A percentile compares a stretch with the other conserved stretches of the same genome.
Evolutionary conservation across 2,329 filamentous ascomycete species (phyloP).

Genomic region (Rosellinia necatrix): DNA sequence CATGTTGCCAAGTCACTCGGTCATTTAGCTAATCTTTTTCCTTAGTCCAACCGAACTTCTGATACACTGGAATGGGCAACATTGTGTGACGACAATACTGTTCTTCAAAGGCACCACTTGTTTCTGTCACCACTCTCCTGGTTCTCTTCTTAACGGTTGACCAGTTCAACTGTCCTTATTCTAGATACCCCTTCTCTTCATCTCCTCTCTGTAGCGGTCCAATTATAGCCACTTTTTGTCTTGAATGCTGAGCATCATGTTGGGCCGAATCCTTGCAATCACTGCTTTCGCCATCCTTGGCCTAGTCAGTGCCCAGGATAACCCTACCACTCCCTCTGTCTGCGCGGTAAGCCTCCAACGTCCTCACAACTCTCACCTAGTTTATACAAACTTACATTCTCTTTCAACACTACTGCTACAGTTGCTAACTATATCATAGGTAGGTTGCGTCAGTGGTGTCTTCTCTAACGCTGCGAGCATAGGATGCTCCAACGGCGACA

Average conservation of each 20-base stretch:
- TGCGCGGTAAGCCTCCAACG: constrained; percentile 34
- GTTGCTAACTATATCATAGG: constrained; percentile 29
- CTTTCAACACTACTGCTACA: neutral
- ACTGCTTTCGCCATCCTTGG: constrained; percentile 25
- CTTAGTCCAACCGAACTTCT: neutral
- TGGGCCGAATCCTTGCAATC: constrained; percentile 21
- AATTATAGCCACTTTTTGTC: neutral
- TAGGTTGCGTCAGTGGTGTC: constrained; percentile 37
- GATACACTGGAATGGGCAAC: constrained; percentile 17
- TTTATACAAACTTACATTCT: too few relatives aligned
- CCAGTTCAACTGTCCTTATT: constrained; percentile 31
- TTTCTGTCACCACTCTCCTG: constrained; percentile 18
- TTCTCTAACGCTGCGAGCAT: constrained; percentile 29
- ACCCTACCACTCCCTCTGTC: constrained; percentile 18
- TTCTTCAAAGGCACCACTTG: constrained; percentile 9
- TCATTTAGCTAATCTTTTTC: neutral
- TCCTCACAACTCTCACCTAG: neutral
- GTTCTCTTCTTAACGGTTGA: constrained; percentile 27
- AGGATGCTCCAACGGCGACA: constrained; percentile 38
- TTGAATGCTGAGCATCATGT: constrained; percentile 24
- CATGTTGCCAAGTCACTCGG: neutral
- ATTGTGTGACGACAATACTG: constrained; percentile 8
- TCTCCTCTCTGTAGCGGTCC: constrained; percentile 9
- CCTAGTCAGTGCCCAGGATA: constrained; percentile 31
- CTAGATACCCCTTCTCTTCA: constrained; percentile 31